phyloP scores from a whole-genome alignment of 352 stramenopile genomes.

The Phytophthora syringae region DNA sequence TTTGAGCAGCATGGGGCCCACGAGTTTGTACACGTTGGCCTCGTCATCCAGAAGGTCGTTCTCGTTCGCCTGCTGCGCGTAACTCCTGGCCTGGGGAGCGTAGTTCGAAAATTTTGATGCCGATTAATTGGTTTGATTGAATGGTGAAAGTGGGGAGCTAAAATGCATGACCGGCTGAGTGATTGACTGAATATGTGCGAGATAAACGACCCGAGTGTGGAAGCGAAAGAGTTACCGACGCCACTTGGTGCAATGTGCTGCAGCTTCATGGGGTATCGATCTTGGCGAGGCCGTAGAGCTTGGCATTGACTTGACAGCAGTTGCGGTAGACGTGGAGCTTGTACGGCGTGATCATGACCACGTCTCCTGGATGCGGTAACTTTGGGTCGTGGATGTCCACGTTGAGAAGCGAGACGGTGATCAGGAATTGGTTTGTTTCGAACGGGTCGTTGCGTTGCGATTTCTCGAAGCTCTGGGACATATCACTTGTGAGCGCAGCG shows the following conservation, averaged over 20 bases:
- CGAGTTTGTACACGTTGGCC: too few species aligned
- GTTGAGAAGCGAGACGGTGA: background rate
- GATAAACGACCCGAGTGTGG: background rate
- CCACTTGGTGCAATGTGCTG: background rate
- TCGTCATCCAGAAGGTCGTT: too few species aligned
- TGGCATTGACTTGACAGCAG: constrained; percentile 8
- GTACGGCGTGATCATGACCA: background rate
- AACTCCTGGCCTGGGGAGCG: background rate
- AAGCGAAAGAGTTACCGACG: background rate
- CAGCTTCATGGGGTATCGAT: background rate
- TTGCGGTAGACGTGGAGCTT: constrained; percentile 9
- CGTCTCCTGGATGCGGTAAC: background rate
- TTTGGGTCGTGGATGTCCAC: background rate
- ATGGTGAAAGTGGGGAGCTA: background rate
- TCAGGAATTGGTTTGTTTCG: constrained; percentile 8
- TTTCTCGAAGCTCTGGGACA: background rate
- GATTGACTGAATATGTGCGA: background rate
- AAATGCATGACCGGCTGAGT: background rate
- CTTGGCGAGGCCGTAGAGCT: constrained; percentile 4
- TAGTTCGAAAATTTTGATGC: background rate
- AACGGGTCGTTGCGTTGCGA: background rate
- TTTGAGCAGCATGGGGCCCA: too few species aligned
- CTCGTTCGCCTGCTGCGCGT: too few species aligned
- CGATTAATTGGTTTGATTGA: background rate
- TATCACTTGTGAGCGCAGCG: background rate